Percentiles rank a stretch among this genome's conserved stretches.
Evolutionary conservation across 2,329 filamentous ascomycete species (phyloP).

Genomic region (Xenosphaeropsis pyriputrescens): DNA sequence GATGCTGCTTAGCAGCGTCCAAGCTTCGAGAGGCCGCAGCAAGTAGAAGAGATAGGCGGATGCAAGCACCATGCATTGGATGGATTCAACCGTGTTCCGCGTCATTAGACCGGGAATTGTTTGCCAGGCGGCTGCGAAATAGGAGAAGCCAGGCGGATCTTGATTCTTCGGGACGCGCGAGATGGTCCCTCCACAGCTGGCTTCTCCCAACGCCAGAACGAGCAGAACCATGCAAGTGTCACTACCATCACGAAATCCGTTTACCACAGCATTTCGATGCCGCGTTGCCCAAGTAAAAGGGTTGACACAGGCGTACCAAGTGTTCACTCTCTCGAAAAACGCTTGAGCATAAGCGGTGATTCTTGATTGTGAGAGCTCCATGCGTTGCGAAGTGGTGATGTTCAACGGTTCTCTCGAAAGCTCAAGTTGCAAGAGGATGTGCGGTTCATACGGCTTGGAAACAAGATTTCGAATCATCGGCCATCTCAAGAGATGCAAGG

Average conservation of each 20-base stretch:
- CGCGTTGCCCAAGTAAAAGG: constrained; percentile 67
- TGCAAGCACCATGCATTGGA: constrained; percentile 68
- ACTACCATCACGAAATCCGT: constrained; percentile 62
- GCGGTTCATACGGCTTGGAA: constrained; percentile 62
- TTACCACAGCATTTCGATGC: constrained; percentile 60
- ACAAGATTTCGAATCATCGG: constrained; percentile 68
- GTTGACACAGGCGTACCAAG: constrained; percentile 79
- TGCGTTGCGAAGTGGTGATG: constrained; percentile 45
- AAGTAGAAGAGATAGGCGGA: constrained; percentile 75
- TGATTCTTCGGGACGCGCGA: constrained; percentile 53
- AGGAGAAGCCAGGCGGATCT: constrained; percentile 61
- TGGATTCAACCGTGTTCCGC: constrained; percentile 60
- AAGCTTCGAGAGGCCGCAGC: constrained; percentile 69
- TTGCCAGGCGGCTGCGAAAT: constrained; percentile 70
- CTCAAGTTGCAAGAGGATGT: constrained; percentile 69
- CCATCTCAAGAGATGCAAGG: constrained; percentile 66
- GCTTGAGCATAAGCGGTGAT: constrained; percentile 62
- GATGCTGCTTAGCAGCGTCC: constrained; percentile 65
- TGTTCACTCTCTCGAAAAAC: constrained; percentile 68
- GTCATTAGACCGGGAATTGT: constrained; percentile 68
- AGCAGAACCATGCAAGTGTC: constrained; percentile 74
- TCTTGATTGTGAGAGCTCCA: constrained; percentile 51
- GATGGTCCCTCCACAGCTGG: constrained; percentile 62
- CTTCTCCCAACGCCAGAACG: constrained; percentile 64
- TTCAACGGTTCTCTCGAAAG: constrained; percentile 66